Evolutionary conservation across 306 rosid genomes (phyloP).

Genomic region (Trichosanthes truncata): DNA sequence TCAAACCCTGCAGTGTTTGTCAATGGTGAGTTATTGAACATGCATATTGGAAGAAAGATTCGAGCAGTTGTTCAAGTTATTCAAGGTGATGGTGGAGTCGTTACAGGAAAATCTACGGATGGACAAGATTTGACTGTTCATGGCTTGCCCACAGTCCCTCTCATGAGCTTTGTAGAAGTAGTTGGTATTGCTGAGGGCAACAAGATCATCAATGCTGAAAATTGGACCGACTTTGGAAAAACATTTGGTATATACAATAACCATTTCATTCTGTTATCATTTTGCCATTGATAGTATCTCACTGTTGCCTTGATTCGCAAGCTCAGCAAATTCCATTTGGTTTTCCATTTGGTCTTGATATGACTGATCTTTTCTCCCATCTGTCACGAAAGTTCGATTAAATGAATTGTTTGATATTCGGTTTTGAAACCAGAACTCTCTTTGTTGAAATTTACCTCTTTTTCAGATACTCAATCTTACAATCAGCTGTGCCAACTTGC

Average conservation of each 20-base stretch:
- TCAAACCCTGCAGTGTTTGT: slow-evolving; percentile 73
- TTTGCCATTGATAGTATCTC: background rate
- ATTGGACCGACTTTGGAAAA: slow-evolving; percentile 82
- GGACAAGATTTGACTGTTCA: slow-evolving; percentile 52
- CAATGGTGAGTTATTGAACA: slow-evolving; percentile 52
- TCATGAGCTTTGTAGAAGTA: slow-evolving; percentile 67
- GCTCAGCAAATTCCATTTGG: background rate
- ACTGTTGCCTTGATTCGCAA: background rate
- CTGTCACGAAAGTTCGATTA: background rate
- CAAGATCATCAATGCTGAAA: slow-evolving; percentile 57
- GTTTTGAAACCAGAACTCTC: background rate
- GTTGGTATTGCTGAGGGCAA: slow-evolving; percentile 73
- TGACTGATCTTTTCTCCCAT: background rate
- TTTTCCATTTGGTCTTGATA: background rate
- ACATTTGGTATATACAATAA: slow-evolving; percentile 41
- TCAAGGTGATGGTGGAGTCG: slow-evolving; percentile 37
- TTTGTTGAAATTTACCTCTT: background rate
- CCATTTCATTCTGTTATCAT: background rate
- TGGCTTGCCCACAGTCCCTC: slow-evolving; percentile 44
- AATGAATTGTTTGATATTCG: background rate
- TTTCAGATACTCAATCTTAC: slow-evolving; percentile 54
- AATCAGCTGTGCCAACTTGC: slow-evolving; percentile 81
- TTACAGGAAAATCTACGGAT: slow-evolving; percentile 70
- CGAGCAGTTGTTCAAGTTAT: slow-evolving; percentile 67
- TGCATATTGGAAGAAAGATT: slow-evolving; percentile 58